Evolutionary conservation across 179 eudicot genomes (phyloP), one percentile per base, ranked within the genome.

Genomic region (Silene vulgaris): DNA sequence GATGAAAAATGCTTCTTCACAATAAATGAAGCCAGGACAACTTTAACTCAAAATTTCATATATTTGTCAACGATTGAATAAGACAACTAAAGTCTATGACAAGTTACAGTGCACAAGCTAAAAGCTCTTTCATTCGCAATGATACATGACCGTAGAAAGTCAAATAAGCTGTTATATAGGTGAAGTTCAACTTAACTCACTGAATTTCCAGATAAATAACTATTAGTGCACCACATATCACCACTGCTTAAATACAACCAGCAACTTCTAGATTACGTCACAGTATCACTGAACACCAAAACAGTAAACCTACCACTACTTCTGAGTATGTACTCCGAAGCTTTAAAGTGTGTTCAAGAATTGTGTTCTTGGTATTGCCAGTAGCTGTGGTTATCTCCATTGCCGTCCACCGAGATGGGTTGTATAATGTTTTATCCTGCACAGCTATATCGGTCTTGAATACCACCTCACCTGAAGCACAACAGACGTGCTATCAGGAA

Each of bases 371-470:
- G 73, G 83, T 77, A 71, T 80, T 77, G 23, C 99, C 99, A 5
- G 93, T 86, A 43, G 97, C 99, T 68, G 90, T 83, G 77, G 87
- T 85, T 76, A 87, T 87, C 81, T 95, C 99, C 85, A 83, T 82
- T 71, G 99, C 88, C 68, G 93, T 92, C 99, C 97, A 95, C 20
- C 78, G 79, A 20, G 90, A 89, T 65, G 88, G 91, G 87, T 85
- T 83, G 80, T 85, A 88, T 8, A 72, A 8, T 45, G 71, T 50
- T 60, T 35, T 84, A 57, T 77, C 68, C 56, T 63, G 54, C 78
- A 78, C 73, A 72, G 69, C 50, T 65, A 76, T 77, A 76, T 84
- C 86, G 13, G 77, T 74, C 71, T 80, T 82, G 29, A 74, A 77
- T 68, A 71, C 74, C 71, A 74, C 76, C 73, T 80, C 79, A 57